phyloP scores from a whole-genome alignment of 2,329 filamentous ascomycete species.

The Trichoderma sp. region DNA sequence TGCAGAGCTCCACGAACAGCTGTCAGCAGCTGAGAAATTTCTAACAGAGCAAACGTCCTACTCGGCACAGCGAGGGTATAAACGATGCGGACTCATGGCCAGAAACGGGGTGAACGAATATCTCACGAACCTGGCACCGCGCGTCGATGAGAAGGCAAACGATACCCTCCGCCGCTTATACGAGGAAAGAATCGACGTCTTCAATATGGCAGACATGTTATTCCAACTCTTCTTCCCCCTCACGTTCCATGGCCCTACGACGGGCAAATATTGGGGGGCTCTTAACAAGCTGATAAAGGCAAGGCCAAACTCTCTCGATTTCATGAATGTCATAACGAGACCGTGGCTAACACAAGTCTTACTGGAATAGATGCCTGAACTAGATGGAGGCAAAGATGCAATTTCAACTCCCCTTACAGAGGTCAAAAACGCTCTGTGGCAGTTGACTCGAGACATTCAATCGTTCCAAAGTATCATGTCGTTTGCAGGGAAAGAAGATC shows the following conservation, averaged over 20 bases:
- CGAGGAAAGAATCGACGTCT: conserved; percentile 42
- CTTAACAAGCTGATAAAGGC: conserved; percentile 37
- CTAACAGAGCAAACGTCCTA: conserved; percentile 33
- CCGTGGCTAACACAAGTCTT: background rate
- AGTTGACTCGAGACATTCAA: conserved; percentile 33
- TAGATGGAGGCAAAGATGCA: conserved; percentile 5
- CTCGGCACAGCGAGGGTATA: conserved; percentile 35
- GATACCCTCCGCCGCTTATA: conserved; percentile 34
- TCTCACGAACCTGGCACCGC: conserved; percentile 30
- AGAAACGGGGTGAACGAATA: conserved; percentile 31
- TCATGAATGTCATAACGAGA: background rate
- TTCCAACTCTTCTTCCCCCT: conserved; percentile 48
- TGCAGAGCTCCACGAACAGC: conserved; percentile 14
- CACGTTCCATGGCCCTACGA: conserved; percentile 41
- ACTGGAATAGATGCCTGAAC: conserved; percentile 24
- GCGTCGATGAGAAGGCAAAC: conserved; percentile 31
- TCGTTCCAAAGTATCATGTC: conserved; percentile 36
- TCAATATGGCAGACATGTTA: conserved; percentile 44
- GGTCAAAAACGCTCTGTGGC: conserved; percentile 27
- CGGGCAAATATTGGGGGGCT: conserved; percentile 49
- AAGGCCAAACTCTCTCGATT: conserved; percentile 24
- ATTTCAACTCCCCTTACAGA: conserved; percentile 22
- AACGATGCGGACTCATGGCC: conserved; percentile 30
- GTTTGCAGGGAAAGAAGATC: conserved; percentile 34
- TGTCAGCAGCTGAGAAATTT: conserved; percentile 35